Evolutionary conservation across 176 grass and related monocot species (phyloP), one percentile per base, ranked within the genome.

Genomic region (Dactylis glomerata): DNA sequence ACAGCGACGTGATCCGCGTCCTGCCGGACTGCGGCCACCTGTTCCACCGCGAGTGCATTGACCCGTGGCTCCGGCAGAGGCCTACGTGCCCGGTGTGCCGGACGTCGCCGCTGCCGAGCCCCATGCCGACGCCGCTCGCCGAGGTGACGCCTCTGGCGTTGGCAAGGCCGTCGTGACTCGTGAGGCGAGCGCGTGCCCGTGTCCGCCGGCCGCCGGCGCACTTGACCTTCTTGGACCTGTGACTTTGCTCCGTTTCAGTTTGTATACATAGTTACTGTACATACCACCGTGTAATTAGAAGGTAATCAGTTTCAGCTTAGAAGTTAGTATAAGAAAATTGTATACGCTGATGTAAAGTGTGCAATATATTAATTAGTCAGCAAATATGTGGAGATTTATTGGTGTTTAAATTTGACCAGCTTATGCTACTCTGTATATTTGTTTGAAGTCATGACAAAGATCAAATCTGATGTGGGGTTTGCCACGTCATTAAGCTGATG

Each of bases 21-120:
- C 68, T 71, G 68, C 68, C 68, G 68, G 68, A 27, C 38, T 71
- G 68, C 68, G 38, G 38, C n/a, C 68, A 71, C 68, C 38, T 45
- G n/a, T 71, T 71, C 68, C 68, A 71, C 38, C 68, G 38, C 38
- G 68, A 15, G n/a, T 71, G 68, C 68, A 2, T 71, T 12, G n/a
- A 71, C 68, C n/a, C 11, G 0, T 71, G 68, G 68, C 68, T 71
- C 38, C 68, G 68, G 38, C 68, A 8, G 68, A 41, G 38, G 68
- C 38, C 68, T n/a, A 71, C 68, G n/a, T 71, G 68, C 38, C 68
- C 38, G 1, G 68, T 71, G 12, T 71, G 68, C 68, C 38, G 68
- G 12, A 45, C 38, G 5, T 71, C 68, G 38, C 68, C 68, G 12
- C 38, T 71, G 68, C 68, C 68, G 5, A 71, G 68, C 68, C 38